A percentile compares a stretch with the other conserved stretches of the same genome.
These are phyloP conservation scores for Colletotrichum shisoi DNA, from an alignment of 2,329 filamentous ascomycete species.

Conservation along the genomic window DNA sequence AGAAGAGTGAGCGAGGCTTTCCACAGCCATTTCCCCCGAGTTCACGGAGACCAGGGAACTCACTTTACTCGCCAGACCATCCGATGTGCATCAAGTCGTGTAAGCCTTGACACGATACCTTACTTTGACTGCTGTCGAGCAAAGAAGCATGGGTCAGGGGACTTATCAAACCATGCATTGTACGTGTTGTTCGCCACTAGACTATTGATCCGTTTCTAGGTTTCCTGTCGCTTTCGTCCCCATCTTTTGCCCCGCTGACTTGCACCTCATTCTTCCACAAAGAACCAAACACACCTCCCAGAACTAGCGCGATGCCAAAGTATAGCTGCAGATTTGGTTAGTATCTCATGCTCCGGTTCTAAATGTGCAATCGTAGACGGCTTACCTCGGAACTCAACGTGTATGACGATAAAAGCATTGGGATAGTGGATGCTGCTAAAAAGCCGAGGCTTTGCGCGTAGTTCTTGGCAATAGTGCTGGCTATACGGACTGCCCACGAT, in stretches of 20 bases:
- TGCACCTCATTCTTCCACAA: background rate
- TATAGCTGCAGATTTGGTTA: background rate
- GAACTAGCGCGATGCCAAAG: background rate
- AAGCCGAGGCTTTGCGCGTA: background rate
- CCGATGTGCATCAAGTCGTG: conserved; percentile 3
- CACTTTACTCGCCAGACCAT: conserved; percentile 7
- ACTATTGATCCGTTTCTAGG: conserved; percentile 10
- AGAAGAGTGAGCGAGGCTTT: conserved; percentile 19
- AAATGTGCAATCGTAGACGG: background rate
- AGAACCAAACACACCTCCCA: background rate
- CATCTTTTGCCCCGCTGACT: background rate
- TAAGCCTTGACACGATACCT: background rate
- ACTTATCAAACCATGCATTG: conserved; percentile 2
- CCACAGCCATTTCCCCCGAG: conserved; percentile 14
- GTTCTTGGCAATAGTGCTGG: conserved; percentile 6
- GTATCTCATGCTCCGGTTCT: background rate
- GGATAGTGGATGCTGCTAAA: background rate
- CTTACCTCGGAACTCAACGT: background rate
- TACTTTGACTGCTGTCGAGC: background rate
- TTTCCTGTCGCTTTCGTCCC: background rate
- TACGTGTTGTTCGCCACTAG: conserved; percentile 8
- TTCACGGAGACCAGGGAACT: conserved; percentile 20
- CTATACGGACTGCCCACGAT: background rate
- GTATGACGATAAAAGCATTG: background rate
- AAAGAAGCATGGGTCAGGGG: background rate